Evolutionary conservation across 257 asterid species (phyloP), one percentile per base, ranked within the genome.

Genomic region (Cynanchum wilfordii): DNA sequence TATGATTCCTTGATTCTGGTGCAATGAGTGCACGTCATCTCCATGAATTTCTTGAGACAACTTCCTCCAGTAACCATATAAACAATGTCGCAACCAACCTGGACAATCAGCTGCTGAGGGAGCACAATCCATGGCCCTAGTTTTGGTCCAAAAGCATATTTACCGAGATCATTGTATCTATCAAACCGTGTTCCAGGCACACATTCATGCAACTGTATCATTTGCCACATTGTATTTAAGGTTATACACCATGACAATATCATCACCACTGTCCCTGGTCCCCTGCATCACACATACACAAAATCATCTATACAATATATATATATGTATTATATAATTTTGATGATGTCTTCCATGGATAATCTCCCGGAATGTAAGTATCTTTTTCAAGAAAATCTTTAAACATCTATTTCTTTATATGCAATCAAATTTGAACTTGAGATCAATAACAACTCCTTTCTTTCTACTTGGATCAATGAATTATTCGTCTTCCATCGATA

Each of bases 21-120:
- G 81, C 97, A 90, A 66, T 65, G 76, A 58, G 85, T 55, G 80
- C 96, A 92, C n/a, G 78, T 83, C 13, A 90, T 86, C 70, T 92
- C 93, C 79, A 85, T 69, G 86, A 92, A 90, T 40, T 92, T 89
- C 81, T 81, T 85, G 19, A 92, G 86, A 27, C 98, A 92, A 66
- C 82, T 90, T 6, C 98, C 98, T 4, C 98, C 98, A 3, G 98
- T 92, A 29, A 90, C 98, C 98, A 92, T 87, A 74, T 90, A 92
- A 10, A 92, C 97, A 44, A 92, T 87, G 79, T 89, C 94, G 65
- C 98, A 90, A 7, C 98, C 97, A 16, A 92, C 91, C 78, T 92
- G 95, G 65, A 93, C 98, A 45, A 93, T 89, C 7, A 90, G 87
- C 73, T 93, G 97, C 72, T 89, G 98, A 27, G 98, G 98, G 0